Conservation (phyloP, 805 yeast genomes). For the Wickerhamiella azymoides region DNA sequence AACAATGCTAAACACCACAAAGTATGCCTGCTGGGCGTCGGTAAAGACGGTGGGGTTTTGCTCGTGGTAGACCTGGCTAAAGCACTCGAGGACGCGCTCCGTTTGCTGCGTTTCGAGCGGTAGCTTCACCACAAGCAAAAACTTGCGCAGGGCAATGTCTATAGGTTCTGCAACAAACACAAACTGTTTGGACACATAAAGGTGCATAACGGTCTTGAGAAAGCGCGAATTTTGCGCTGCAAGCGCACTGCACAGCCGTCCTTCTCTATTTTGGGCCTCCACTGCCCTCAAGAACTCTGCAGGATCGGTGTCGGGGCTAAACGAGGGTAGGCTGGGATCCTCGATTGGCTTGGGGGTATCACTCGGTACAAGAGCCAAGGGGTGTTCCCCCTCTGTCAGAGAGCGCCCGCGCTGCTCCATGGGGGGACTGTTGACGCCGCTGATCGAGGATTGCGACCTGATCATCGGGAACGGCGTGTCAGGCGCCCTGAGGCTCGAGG, state of each 20-base stretch:
- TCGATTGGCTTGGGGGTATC: background rate
- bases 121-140: constrained; percentile 42
- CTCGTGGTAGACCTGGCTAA: constrained; percentile 38
- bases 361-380: background rate
- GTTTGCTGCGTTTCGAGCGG: constrained; percentile 70
- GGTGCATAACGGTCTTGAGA: constrained; percentile 14
- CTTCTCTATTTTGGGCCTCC: constrained; percentile 2
- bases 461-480: constrained; percentile 5
- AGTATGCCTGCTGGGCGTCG: constrained; percentile 43
- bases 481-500: background rate
- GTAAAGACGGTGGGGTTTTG: constrained; percentile 30
- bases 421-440: background rate
- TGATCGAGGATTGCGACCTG: constrained; percentile 1
- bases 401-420: background rate
- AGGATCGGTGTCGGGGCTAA: background rate
- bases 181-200: constrained; percentile 26
- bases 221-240: constrained; percentile 12
- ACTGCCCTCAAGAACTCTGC: background rate
- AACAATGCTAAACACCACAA: constrained; percentile 48
- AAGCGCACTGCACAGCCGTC: constrained; percentile 13
- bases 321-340: constrained; percentile 6
- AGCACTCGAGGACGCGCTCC: constrained; percentile 47
- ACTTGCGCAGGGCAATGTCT: constrained; percentile 49
- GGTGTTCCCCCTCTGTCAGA: constrained; percentile 4
- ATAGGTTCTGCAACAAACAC: constrained; percentile 43